Evolutionary conservation across 352 stramenopile species (phyloP).

Genomic region (Globisporangium cylindrosporum): DNA sequence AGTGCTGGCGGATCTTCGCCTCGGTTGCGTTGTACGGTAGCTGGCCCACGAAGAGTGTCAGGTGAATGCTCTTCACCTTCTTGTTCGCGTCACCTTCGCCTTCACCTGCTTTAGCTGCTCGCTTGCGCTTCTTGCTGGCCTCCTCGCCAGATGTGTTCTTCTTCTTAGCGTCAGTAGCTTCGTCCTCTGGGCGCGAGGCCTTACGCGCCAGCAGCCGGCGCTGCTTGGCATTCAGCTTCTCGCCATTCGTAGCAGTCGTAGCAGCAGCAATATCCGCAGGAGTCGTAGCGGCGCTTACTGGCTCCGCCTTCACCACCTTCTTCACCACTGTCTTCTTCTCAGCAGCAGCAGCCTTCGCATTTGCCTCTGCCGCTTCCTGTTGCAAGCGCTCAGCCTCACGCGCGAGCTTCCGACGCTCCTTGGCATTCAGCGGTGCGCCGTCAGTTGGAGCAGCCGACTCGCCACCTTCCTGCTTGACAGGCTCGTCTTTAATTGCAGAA

Average conservation of each 20-base stretch:
- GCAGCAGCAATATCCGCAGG: neutral
- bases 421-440: conserved; percentile 31
- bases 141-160: conserved; percentile 23
- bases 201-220: conserved; percentile 53
- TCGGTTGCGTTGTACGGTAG: conserved; percentile 76
- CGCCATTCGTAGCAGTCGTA: neutral
- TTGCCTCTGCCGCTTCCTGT: neutral
- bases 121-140: conserved; percentile 53
- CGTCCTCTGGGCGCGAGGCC: conserved; percentile 26
- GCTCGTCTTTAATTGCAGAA: conserved; percentile 15
- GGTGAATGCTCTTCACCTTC: conserved; percentile 73
- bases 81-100: conserved; percentile 26
- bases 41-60: conserved; percentile 85
- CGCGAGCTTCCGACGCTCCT: conserved; percentile 30
- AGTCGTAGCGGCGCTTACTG: neutral
- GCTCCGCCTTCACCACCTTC: conserved; percentile 3
- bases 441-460: neutral
- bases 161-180: conserved; percentile 11
- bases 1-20: conserved; percentile 61
- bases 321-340: conserved; percentile 3
- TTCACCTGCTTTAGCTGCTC: conserved; percentile 18
- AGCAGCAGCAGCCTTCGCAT: neutral
- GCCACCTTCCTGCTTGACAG: conserved; percentile 7
- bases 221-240: conserved; percentile 50
- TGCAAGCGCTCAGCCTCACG: conserved; percentile 15